phyloP scores from a whole-genome alignment of 2,329 filamentous ascomycete species.

The Plenodomus tracheiphilus region DNA sequence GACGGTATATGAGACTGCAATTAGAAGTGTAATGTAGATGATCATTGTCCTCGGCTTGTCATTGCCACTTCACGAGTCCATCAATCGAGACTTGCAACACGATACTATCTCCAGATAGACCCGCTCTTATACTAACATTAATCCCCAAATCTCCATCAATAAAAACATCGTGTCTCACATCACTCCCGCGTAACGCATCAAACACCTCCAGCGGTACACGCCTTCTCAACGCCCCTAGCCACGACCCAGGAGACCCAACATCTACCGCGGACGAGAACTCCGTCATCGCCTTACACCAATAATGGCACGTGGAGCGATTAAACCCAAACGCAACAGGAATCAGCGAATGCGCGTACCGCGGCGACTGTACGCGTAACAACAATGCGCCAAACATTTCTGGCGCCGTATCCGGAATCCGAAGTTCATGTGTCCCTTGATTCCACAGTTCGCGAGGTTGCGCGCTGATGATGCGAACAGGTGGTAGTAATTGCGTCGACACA shows the following conservation, averaged over 20 bases:
- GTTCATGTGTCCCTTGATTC: constrained; percentile 18
- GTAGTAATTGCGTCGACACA: constrained; percentile 14
- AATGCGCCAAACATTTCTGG: constrained; percentile 18
- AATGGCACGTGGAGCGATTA: constrained; percentile 23
- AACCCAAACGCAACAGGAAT: constrained; percentile 28
- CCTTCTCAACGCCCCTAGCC: constrained; percentile 17
- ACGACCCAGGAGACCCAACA: constrained; percentile 6
- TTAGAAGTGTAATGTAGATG: too few relatives aligned
- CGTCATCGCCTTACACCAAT: constrained; percentile 26
- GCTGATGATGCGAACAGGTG: constrained; percentile 21
- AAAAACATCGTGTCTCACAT: constrained; percentile 26
- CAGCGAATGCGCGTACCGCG: constrained; percentile 17
- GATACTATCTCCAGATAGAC: constrained; percentile 22
- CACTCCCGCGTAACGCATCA: constrained; percentile 14
- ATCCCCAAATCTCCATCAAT: constrained; percentile 19
- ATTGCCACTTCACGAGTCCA: constrained; percentile 22
- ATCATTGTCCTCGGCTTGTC: not conserved
- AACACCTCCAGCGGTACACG: constrained; percentile 18
- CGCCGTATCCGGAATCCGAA: constrained; percentile 14
- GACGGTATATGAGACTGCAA: too few relatives aligned
- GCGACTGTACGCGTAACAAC: constrained; percentile 20
- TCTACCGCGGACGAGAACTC: constrained; percentile 12
- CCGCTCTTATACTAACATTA: constrained; percentile 22
- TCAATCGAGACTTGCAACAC: constrained; percentile 26
- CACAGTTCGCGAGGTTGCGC: constrained; percentile 19